Base-by-base conservation (phyloP, 192 early-diverging fungal species). In the Jimgerdemannia flammicorona region DNA sequence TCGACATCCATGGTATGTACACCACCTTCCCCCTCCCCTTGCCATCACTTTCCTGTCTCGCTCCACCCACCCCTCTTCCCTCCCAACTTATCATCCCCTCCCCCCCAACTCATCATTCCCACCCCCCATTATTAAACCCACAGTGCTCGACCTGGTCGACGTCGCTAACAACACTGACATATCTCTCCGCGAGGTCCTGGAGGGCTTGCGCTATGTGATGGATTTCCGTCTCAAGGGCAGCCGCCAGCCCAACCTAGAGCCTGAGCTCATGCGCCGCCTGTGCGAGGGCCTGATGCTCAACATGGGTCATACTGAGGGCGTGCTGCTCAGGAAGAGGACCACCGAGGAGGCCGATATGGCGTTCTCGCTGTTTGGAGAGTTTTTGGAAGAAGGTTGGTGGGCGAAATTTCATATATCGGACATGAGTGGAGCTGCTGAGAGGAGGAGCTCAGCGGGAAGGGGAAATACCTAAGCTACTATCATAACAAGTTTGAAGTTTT, bases 321-420 rank as follows among this genome's bases (percentile, higher is more conserved):
- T 87, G 41, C 82, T 93, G 43, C 75, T 96, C 67, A 77, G 87
- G 44, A 85, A 85, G 67, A 77, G 76, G 8, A 82, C 91, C 18
- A 92, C 95, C 3, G 83, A 87, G 59, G 95, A 95, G 42, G 93
- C 96, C 10, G 89, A 95, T 74, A 84, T 91, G 18, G 95, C 96
- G 18, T 97, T 97, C 83, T 89, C 88, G 43, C 86, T 98, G 67
- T 97, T 98, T 91, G 97, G 94, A 39, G 96, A 97, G 84, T 97
- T 98, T 78, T 76, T 98, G 43, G 91, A 95, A 78, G 94, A 98
- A 87, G 84, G 86, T 84, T 44, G n/a, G n/a, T 43, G 39, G 65
- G 40, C 43, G 20, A 10, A 41, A 14, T 63, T 7, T 70, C 9
- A 40, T 18, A 67, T 75, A n/a, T 59, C 18, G 40, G 14, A 40